phyloP scores from a whole-genome alignment of 2,329 filamentous ascomycete genomes.

The Colletotrichum melonis region DNA sequence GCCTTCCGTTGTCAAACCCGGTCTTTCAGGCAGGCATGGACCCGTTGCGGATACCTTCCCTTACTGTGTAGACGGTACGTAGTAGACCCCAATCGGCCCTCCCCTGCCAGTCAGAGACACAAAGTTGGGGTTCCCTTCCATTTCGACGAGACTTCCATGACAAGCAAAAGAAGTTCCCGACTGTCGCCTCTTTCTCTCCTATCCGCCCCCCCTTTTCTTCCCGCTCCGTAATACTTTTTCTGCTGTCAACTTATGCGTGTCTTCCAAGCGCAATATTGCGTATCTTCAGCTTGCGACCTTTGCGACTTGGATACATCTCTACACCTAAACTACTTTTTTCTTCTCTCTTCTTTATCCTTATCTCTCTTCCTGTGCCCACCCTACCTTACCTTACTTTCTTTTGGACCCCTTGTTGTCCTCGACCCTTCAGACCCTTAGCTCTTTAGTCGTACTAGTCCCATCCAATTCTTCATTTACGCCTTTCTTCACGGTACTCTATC shows the following conservation, averaged over 20 bases:
- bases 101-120: not conserved
- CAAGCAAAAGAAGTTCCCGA: not conserved
- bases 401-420: slow-evolving; percentile 9
- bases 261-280: too few relatives aligned
- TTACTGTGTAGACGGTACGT: too few relatives aligned
- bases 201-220: not conserved
- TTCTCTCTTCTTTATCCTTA: not conserved
- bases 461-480: slow-evolving; percentile 3
- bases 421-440: slow-evolving; percentile 3
- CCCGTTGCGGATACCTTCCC: not conserved
- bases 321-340: not conserved
- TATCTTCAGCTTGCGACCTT: too few relatives aligned
- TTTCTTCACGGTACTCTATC: not conserved
- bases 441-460: not conserved
- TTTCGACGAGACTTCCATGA: not conserved
- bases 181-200: not conserved
- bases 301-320: not conserved
- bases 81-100: not conserved
- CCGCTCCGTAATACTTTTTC: not conserved
- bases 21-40: slow-evolving; percentile 1
- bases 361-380: not conserved
- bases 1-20: not conserved
- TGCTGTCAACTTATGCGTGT: slow-evolving; percentile 2
- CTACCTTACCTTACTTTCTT: not conserved
- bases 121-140: not conserved